These are phyloP conservation scores for Colletotrichum orbiculare DNA, from an alignment of 2,329 filamentous ascomycete genomes.

Conservation along the genomic window DNA sequence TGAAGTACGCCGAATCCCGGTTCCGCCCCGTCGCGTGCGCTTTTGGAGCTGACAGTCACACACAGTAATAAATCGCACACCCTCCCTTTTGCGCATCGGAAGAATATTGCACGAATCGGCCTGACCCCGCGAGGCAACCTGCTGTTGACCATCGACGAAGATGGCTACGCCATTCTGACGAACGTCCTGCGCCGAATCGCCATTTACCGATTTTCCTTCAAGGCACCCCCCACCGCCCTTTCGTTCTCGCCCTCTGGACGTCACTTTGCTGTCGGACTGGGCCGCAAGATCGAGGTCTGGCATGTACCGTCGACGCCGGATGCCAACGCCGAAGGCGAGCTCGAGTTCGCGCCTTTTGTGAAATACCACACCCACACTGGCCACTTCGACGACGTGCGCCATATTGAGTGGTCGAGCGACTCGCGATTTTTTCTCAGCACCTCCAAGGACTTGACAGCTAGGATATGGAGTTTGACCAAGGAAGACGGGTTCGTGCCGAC, in stretches of 20 bases:
- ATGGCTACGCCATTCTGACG: conserved; percentile 92
- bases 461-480: conserved; percentile 92
- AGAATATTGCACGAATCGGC: conserved; percentile 89
- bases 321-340: conserved; percentile 78
- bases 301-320: conserved; percentile 92
- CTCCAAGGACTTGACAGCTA: conserved; percentile 90
- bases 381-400: conserved; percentile 87
- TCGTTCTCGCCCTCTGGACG: conserved; percentile 91
- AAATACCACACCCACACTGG: conserved; percentile 86
- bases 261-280: conserved; percentile 90
- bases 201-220: conserved; percentile 97
- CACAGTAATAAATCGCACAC: conserved; percentile 86
- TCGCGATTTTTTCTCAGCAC: conserved; percentile 94
- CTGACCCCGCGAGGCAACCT: conserved; percentile 92
- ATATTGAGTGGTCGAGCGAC: conserved; percentile 95
- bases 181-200: conserved; percentile 87
- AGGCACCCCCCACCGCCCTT: conserved; percentile 81
- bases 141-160: conserved; percentile 91
- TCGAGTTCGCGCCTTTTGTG: conserved; percentile 96
- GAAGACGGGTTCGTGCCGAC: conserved; percentile 92
- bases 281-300: conserved; percentile 93
- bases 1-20: conserved; percentile 73
- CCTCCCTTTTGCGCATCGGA: conserved; percentile 90
- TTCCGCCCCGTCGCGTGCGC: neutral
- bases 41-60: neutral